Evolutionary conservation across 176 grass and related monocot species (phyloP).

Genomic region (Rhynchospora tenuis): DNA sequence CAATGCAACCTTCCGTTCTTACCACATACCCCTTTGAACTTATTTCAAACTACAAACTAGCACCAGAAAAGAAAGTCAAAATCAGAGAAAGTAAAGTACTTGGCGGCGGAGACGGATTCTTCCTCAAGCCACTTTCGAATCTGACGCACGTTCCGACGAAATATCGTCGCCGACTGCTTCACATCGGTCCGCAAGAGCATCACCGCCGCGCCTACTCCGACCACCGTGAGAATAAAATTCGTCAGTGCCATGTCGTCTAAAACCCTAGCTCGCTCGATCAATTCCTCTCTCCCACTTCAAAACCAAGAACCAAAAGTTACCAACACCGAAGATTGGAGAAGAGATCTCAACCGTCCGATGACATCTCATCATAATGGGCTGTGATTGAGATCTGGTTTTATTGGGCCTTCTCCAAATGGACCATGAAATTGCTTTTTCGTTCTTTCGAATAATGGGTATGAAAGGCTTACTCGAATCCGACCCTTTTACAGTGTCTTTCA

Average conservation of each 20-base stretch:
- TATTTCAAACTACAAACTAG: background rate
- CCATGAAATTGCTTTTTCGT: background rate
- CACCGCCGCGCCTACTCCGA: slow-evolving; percentile 71
- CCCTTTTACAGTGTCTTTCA: background rate
- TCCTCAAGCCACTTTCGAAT: slow-evolving; percentile 87
- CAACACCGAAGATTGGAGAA: background rate
- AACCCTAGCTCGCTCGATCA: slow-evolving; percentile 4
- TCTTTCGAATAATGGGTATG: background rate
- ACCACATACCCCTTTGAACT: background rate
- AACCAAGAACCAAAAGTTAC: background rate
- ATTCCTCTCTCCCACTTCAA: background rate
- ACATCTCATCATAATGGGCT: background rate
- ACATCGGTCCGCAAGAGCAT: slow-evolving; percentile 78
- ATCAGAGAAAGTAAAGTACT: slow-evolving; percentile 30
- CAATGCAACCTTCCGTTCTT: background rate
- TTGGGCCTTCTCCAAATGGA: background rate
- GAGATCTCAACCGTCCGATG: background rate
- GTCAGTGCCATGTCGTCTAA: slow-evolving; percentile 60
- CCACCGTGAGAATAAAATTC: slow-evolving; percentile 89
- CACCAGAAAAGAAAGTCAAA: background rate
- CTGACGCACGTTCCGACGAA: slow-evolving; percentile 84
- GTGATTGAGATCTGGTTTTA: background rate
- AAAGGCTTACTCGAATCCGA: background rate
- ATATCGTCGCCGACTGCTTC: slow-evolving; percentile 68
- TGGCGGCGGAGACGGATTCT: slow-evolving; percentile 63